phyloP scores from a whole-genome alignment of 345 rosid genomes.

The Syzygium aqueum region DNA sequence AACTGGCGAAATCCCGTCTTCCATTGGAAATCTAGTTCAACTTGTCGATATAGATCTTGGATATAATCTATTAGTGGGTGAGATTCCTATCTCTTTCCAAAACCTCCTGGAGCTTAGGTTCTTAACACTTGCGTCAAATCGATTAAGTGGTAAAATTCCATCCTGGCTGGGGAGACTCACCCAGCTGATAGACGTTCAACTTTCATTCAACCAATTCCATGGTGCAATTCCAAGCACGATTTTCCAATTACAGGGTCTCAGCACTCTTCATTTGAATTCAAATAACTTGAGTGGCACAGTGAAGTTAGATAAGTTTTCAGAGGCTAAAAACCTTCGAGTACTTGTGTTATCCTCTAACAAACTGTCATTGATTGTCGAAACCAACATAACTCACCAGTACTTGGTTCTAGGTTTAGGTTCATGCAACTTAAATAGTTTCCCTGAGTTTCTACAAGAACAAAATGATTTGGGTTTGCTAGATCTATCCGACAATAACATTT shows the following conservation, averaged over 20 bases:
- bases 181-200: neutral
- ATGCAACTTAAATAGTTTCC: slow-evolving; percentile 6
- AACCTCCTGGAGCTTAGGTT: neutral
- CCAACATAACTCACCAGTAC: neutral
- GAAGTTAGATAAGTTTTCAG: neutral
- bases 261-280: neutral
- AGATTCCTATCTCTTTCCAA: neutral
- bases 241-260: neutral
- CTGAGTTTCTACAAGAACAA: slow-evolving; percentile 2
- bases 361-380: neutral
- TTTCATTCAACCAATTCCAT: neutral
- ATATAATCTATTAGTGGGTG: neutral
- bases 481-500: slow-evolving; percentile 8
- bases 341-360: neutral
- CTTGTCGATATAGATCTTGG: neutral
- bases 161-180: neutral
- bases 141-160: slow-evolving; percentile 7
- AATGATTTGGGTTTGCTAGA: neutral
- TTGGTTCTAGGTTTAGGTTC: neutral
- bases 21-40: neutral
- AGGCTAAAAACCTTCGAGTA: neutral
- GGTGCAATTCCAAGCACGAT: slow-evolving; percentile 1
- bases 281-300: neutral
- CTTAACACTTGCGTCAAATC: neutral
- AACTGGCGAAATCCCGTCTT: neutral